Base-by-base conservation (phyloP, 495 filamentous ascomycete species). In the Podospora comata region DNA sequence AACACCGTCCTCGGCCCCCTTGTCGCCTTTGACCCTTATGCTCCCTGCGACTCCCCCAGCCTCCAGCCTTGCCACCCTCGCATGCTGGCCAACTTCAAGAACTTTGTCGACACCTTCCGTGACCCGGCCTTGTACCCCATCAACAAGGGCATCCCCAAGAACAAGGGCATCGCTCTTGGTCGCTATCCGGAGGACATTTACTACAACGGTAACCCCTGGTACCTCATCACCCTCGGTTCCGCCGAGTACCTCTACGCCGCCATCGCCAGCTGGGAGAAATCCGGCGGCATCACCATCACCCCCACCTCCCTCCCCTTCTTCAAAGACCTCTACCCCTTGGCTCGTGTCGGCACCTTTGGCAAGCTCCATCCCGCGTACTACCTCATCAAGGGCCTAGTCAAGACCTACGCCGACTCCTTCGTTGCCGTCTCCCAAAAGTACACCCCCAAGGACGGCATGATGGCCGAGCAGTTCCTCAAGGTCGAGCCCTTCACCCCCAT, bases 111-210 rank as follows among this genome's bases (percentile, higher is more conserved):
- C 67, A 85, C 86, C 7, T 90, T 91, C 80, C 81, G 88, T 5
- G 70, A 69, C 60, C 3, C 70, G 1, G 34, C 11, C 30, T 57
- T 87, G 15, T 90, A 89, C 71, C 72, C 78, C 15, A 77, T 90
- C 71, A 90, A 90, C 78, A 71, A 74, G 6, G 81, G 79, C 9
- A 74, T 78, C 34, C 32, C 77, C 3, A 67, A 78, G 2, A 83
- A 84, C 1, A 70, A 75, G 16, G 86, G 86, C 3, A 81, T 87
- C 32, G 86, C 88, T 3, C 81, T 90, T 5, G 90, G 90, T 28
- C 77, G 90, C 18, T 92, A 92, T 70, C 78, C 87, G 3, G 88
- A 90, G 70, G 89, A 91, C 65, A 71, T 76, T 2, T 92, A 91
- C 72, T 85, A 85, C 68, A 82, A 82, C 63, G 87, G 86, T 11